Percentiles rank a stretch among this genome's conserved stretches.
These are phyloP conservation scores for Salix purpurea DNA, from an alignment of 345 rosid species.

Conservation along the genomic window DNA sequence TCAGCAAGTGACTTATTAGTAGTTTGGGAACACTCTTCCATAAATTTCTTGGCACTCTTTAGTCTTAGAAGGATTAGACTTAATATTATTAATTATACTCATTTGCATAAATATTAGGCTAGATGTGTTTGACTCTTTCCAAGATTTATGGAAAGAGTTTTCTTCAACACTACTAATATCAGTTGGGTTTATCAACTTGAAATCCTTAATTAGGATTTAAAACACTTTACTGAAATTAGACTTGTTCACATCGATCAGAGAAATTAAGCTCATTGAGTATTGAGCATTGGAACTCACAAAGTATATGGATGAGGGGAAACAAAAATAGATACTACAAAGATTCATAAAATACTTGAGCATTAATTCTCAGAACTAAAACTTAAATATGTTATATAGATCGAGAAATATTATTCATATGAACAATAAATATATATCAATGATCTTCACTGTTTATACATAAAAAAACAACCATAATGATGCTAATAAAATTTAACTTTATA, in stretches of 20 bases:
- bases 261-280: not conserved
- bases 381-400: no score
- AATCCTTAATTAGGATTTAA: not conserved
- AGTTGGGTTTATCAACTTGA: not conserved
- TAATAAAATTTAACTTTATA: no score
- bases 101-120: not conserved
- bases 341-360: not conserved
- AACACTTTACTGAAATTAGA: not conserved
- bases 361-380: not conserved
- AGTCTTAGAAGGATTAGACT: not conserved
- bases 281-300: not conserved
- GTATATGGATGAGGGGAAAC: not conserved
- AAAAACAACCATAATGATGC: not conserved
- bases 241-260: no score
- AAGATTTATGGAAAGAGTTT: not conserved
- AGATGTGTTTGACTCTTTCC: not conserved
- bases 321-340: not conserved
- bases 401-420: no score
- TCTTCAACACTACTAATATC: not conserved
- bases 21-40: not conserved
- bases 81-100: not conserved
- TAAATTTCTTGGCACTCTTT: not conserved
- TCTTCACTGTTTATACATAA: not conserved
- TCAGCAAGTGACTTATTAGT: not conserved
- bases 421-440: not conserved